Evolutionary conservation across 495 filamentous ascomycete genomes (phyloP).

Genomic region (Talaromyces liani): DNA sequence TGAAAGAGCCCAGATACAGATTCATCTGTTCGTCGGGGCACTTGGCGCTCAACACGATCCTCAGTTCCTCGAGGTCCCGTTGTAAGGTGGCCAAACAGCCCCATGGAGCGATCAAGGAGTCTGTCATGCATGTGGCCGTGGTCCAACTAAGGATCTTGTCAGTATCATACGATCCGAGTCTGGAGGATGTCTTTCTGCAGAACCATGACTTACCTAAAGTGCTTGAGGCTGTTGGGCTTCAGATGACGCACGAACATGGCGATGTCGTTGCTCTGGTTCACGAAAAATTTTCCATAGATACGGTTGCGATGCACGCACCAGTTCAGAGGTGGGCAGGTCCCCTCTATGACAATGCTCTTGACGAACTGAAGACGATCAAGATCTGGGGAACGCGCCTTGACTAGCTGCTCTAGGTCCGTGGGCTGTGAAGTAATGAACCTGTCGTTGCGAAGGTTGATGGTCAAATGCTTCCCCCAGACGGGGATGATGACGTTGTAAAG

Average conservation of each 20-base stretch:
- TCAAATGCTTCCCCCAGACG: neutral
- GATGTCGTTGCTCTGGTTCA: neutral
- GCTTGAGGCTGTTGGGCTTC: neutral
- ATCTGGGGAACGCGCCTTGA: neutral
- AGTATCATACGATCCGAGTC: neutral
- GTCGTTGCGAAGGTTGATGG: neutral
- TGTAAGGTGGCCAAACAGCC: neutral
- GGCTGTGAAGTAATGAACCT: neutral
- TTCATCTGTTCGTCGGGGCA: neutral
- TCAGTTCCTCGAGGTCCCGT: neutral
- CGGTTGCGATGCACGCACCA: neutral
- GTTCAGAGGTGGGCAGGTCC: neutral
- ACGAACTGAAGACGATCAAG: neutral
- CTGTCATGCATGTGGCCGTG: neutral
- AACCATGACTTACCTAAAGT: neutral
- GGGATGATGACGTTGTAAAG: neutral
- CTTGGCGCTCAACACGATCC: neutral
- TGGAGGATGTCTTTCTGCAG: neutral
- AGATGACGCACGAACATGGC: neutral
- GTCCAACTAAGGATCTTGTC: neutral
- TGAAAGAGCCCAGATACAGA: neutral
- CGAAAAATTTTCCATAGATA: neutral
- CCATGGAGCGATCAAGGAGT: neutral
- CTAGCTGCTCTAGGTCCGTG: neutral
- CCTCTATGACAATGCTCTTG: neutral